Evolutionary conservation across 208 protist genomes (phyloP).

Genomic region (Crithidia brevicula): DNA sequence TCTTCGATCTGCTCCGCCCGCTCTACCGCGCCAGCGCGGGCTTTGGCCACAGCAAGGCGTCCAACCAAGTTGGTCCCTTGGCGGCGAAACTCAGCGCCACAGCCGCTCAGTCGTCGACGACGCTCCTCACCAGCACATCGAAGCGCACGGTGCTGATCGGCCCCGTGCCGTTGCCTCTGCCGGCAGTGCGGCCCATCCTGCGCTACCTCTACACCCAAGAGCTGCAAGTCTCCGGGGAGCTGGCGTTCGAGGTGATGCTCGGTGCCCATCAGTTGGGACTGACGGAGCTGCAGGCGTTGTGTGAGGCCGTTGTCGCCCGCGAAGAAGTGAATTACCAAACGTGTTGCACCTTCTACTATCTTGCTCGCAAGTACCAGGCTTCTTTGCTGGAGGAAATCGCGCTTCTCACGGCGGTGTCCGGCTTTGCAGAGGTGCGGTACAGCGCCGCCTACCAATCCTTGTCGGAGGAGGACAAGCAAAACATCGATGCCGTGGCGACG

Average conservation of each 20-base stretch:
- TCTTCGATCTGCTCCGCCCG: conserved; percentile 74
- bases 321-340: conserved; percentile 85
- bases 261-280: conserved; percentile 67
- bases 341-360: conserved; percentile 74
- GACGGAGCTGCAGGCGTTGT: conserved; percentile 65
- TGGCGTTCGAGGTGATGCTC: conserved; percentile 69
- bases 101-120: conserved; percentile 19
- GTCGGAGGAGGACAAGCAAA: conserved; percentile 47
- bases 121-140: conserved; percentile 35
- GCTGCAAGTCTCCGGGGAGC: conserved; percentile 49
- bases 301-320: conserved; percentile 75
- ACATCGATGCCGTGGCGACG: conserved; percentile 64
- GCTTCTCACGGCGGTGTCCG: conserved; percentile 73
- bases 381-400: conserved; percentile 77
- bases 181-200: conserved; percentile 65
- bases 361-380: conserved; percentile 68
- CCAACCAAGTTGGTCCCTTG: conserved; percentile 51
- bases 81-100: conserved; percentile 59
- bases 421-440: conserved; percentile 64
- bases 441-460: conserved; percentile 47
- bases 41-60: conserved; percentile 39
- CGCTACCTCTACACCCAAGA: conserved; percentile 78
- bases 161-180: conserved; percentile 65
- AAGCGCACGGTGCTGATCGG: conserved; percentile 74
- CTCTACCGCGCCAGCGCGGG: conserved; percentile 45